phyloP scores from a whole-genome alignment of 2,329 filamentous ascomycete genomes.

The Fusarium circinatum region DNA sequence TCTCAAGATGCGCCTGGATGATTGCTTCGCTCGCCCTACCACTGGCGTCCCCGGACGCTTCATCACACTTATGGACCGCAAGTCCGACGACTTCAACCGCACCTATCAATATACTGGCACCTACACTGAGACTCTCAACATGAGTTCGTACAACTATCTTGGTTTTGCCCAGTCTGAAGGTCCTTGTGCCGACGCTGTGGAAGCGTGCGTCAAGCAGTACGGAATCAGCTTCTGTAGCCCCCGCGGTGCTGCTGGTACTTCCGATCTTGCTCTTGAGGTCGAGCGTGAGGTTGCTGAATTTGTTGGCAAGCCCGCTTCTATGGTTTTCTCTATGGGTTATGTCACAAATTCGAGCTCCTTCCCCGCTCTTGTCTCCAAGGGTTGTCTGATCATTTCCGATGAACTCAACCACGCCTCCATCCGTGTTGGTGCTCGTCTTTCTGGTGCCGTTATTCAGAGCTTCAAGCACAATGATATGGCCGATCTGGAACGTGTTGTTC shows the following conservation, averaged over 20 bases:
- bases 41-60: constrained; percentile 94
- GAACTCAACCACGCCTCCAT: constrained; percentile 99
- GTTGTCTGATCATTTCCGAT: constrained; percentile 93
- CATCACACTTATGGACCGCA: constrained; percentile 92
- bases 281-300: constrained; percentile 90
- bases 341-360: constrained; percentile 95
- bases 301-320: constrained; percentile 91
- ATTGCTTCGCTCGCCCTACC: constrained; percentile 92
- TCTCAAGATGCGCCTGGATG: constrained; percentile 93
- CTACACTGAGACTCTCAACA: constrained; percentile 92
- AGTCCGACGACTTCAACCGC: constrained; percentile 90
- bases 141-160: constrained; percentile 99
- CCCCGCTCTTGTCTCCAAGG: constrained; percentile 90
- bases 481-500: constrained; percentile 84
- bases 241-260: constrained; percentile 84
- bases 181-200: constrained; percentile 92
- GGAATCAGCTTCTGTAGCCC: constrained; percentile 86
- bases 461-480: constrained; percentile 98
- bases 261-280: constrained; percentile 87
- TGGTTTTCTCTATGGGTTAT: constrained; percentile 99
- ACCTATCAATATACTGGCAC: constrained; percentile 91
- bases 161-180: constrained; percentile 98
- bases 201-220: constrained; percentile 85
- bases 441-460: constrained; percentile 92
- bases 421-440: constrained; percentile 91